These are phyloP conservation scores for Diplocarpon rosae DNA, from an alignment of 2,329 filamentous ascomycete species.

Conservation along the genomic window DNA sequence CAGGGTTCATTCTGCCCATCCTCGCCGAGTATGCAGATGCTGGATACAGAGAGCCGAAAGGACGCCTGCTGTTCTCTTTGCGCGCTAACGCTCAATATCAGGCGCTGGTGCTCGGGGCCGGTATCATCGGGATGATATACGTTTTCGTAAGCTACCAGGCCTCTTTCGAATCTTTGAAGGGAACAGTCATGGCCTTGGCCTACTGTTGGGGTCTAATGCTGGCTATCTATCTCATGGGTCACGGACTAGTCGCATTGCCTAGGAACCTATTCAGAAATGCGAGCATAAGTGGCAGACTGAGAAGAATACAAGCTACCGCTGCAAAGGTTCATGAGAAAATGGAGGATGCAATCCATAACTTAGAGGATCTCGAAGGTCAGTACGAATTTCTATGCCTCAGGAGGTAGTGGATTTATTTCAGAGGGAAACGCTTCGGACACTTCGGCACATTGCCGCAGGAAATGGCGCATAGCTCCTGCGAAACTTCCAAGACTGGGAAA, in stretches of 20 bases:
- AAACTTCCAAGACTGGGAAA: neutral
- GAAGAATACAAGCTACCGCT: constrained; percentile 65
- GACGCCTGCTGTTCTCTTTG: constrained; percentile 72
- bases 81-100: constrained; percentile 85
- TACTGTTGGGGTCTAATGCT: constrained; percentile 89
- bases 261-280: constrained; percentile 70
- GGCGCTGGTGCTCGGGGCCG: constrained; percentile 62
- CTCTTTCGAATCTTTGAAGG: constrained; percentile 63
- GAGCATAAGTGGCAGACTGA: constrained; percentile 62
- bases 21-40: constrained; percentile 92
- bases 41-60: constrained; percentile 78
- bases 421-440: neutral
- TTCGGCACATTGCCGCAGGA: too few relatives aligned
- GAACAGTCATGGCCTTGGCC: constrained; percentile 79
- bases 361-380: constrained; percentile 62
- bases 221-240: constrained; percentile 95
- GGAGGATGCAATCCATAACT: constrained; percentile 67
- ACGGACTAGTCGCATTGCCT: constrained; percentile 86
- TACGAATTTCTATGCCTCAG: neutral
- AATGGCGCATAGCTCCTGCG: neutral
- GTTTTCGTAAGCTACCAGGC: constrained; percentile 71
- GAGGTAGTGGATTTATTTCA: neutral
- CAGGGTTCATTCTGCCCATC: constrained; percentile 78
- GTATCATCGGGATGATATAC: constrained; percentile 66
- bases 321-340: constrained; percentile 78